These are phyloP conservation scores for Plasmodium vivax DNA, from an alignment of 169 alveolate genomes.

Conservation along the genomic window DNA sequence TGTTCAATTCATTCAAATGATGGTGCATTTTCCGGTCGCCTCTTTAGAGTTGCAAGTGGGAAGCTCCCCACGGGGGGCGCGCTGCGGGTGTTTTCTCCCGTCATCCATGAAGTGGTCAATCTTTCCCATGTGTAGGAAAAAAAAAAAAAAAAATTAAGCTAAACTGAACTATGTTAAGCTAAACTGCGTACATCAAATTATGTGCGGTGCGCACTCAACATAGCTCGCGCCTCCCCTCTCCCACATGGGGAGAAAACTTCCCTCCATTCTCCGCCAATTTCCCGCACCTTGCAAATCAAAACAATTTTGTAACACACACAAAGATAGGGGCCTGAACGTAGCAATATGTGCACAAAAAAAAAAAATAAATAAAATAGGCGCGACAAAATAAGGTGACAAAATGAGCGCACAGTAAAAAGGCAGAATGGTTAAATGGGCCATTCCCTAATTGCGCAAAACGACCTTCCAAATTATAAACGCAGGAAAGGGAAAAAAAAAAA, in stretches of 20 bases:
- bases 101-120: not conserved
- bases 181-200: too few relatives aligned
- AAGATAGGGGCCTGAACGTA: not conserved
- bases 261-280: not conserved
- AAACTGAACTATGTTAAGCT: not conserved
- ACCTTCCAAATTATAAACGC: not conserved
- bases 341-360: not conserved
- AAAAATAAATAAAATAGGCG: not conserved
- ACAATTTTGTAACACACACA: not conserved
- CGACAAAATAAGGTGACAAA: not conserved
- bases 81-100: not conserved
- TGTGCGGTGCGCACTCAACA: not conserved
- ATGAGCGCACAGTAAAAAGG: not conserved
- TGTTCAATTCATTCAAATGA: not conserved
- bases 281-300: not conserved
- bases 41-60: not conserved
- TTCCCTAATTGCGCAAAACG: not conserved
- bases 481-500: not conserved
- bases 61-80: not conserved
- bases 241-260: not conserved
- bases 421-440: not conserved
- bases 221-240: not conserved
- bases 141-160: not conserved
- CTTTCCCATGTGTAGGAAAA: not conserved
- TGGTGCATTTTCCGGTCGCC: not conserved